Evolutionary conservation across 129 eudicot genomes (phyloP), one percentile per base, ranked within the genome.

Genomic region (Flaveria ramosissima): DNA sequence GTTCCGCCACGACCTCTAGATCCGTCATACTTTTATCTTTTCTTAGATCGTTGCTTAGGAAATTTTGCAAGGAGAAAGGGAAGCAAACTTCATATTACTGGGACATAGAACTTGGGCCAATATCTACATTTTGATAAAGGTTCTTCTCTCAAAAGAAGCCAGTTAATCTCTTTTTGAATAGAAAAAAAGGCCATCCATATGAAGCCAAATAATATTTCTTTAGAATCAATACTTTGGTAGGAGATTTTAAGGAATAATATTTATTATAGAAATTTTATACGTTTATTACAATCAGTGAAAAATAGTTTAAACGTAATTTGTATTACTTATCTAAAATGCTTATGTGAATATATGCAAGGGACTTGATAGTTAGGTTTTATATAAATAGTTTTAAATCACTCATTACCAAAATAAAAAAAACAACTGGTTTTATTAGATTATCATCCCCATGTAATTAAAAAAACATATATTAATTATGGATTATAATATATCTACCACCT

Each of bases 31-130:
- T 61, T 71, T 71, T 48, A 42, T 24, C 47, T 26, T 7, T 80
- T 64, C 11, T 73, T 80, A 41, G 45, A 56, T 65, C 73, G 43
- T 27, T 67, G 76, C 68, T 63, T 63, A 71, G 64, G 84, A 74
- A 80, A 67, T 46, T 67, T 67, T 80, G 80, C 56, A 46, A 32
- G 71, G 80, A 57, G 71, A 80, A 80, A 80, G 84, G 64, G 53
- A 80, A 14, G 75, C 84, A 80, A 39, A 57, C 75, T 36, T 32
- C 51, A 55, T 30, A 11, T 74, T 27, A 71, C 19, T 27, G 64
- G 79, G 84, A 27, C 56, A 80, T 11, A 46, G 60, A 73, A 80
- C 26, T 48, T 42, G 17, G 73, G 67, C 60, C 51, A 74, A 46
- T 12, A 56, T 67, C 43, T 56, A 70, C 66, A 43, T 80, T 75